Evolutionary conservation across 1,284 basidiomycete species (phyloP).

Genomic region (Puccinia triticina): DNA sequence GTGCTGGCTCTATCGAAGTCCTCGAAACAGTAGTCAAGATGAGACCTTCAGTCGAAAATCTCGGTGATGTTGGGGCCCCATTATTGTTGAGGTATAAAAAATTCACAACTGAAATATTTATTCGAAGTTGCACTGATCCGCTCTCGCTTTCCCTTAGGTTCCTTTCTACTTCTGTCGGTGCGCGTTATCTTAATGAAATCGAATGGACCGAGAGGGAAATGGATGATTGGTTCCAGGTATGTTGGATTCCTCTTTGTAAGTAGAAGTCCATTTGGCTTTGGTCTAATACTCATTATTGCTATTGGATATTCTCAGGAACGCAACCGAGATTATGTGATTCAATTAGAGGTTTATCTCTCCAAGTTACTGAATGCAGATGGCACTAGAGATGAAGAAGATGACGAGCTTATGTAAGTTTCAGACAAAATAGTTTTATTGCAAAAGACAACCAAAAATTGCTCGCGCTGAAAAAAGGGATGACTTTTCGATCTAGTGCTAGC

Average conservation of each 20-base stretch:
- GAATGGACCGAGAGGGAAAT: conserved; percentile 93
- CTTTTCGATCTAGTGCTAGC: conserved; percentile 16
- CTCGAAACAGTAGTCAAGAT: conserved; percentile 89
- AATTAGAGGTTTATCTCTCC: conserved; percentile 81
- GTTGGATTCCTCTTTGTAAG: conserved; percentile 56
- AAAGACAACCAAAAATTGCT: not conserved
- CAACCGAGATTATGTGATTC: conserved; percentile 81
- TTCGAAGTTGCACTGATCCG: not conserved
- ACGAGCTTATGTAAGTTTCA: conserved; percentile 62
- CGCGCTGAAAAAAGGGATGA: conserved; percentile 15
- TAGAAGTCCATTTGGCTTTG: not conserved
- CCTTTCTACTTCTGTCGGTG: conserved; percentile 89
- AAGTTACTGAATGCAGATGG: conserved; percentile 70
- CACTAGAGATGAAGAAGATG: conserved; percentile 67
- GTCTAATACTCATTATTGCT: conserved; percentile 12
- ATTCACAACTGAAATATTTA: not conserved
- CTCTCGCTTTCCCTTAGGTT: conserved; percentile 68
- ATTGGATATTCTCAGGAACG: conserved; percentile 67
- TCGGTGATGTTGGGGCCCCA: conserved; percentile 87
- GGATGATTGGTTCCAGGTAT: conserved; percentile 90
- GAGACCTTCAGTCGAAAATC: conserved; percentile 90
- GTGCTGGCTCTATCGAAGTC: conserved; percentile 73
- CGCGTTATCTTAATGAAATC: conserved; percentile 84
- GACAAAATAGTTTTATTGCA: not conserved
- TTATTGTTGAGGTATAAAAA: conserved; percentile 75